phyloP scores from a whole-genome alignment of 768 basidiomycete species.

The Tremella fuciformis region DNA sequence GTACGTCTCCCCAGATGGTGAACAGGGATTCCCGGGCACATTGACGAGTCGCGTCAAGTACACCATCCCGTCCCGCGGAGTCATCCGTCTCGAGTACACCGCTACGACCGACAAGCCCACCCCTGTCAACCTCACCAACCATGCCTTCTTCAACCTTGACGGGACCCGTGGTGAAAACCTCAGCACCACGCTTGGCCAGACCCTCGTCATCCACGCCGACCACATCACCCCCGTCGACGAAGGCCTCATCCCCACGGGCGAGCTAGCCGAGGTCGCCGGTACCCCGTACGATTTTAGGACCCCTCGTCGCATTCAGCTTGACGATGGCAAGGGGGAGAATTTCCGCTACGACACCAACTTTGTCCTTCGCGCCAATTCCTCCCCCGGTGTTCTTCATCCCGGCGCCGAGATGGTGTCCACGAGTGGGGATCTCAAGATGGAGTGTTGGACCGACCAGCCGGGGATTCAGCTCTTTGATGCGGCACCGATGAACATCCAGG shows the following conservation, averaged over 20 bases:
- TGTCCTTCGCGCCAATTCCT: slow-evolving; percentile 4
- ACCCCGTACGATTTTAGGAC: slow-evolving; percentile 18
- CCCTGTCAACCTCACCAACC: slow-evolving; percentile 21
- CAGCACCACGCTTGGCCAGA: slow-evolving; percentile 15
- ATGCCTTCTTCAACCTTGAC: slow-evolving; percentile 23
- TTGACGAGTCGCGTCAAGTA: slow-evolving; percentile 13
- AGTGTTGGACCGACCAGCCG: slow-evolving; percentile 23
- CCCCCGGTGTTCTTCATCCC: slow-evolving; percentile 7
- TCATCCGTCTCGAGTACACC: slow-evolving; percentile 10
- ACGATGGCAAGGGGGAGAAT: slow-evolving; percentile 5
- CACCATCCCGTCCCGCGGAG: slow-evolving; percentile 11
- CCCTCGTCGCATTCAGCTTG: slow-evolving; percentile 12
- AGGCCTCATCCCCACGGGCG: slow-evolving; percentile 20
- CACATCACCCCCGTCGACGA: slow-evolving; percentile 17
- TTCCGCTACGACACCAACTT: slow-evolving; percentile 24
- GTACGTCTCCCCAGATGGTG: slow-evolving; percentile 10
- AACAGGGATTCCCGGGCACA: slow-evolving; percentile 19
- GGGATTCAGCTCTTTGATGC: slow-evolving; percentile 21
- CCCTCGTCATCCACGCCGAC: slow-evolving; percentile 20
- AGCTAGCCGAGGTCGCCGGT: slow-evolving; percentile 15
- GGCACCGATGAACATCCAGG: slow-evolving; percentile 17
- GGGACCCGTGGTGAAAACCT: slow-evolving; percentile 11
- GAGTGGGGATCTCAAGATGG: slow-evolving; percentile 19
- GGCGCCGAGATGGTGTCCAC: slow-evolving; percentile 18
- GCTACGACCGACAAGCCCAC: slow-evolving; percentile 22